Base-by-base conservation (phyloP, 352 stramenopile genomes). In the Phytophthora lateralis region DNA sequence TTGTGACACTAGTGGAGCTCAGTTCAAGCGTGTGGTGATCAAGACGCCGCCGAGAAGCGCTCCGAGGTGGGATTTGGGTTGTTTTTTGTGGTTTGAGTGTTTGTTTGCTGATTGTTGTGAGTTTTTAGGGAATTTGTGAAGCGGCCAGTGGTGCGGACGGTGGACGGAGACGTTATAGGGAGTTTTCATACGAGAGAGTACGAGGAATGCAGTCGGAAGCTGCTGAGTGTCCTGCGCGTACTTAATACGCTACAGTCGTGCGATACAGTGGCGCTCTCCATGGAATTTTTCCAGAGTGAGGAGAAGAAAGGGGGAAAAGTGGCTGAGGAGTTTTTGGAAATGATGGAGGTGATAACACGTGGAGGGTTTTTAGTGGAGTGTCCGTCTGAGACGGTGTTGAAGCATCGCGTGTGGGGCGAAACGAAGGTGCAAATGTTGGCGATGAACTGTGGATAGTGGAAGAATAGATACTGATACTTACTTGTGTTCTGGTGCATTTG, bases 181-280 rank as follows among this genome's bases (percentile, higher is more conserved):
- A 67, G 66, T 2, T 92, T 91, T 44, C 75, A 86, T 21, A 68
- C 71, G 0, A 67, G 55, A 21, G 56, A 69, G 30, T 94, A 89
- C 32, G 59, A 79, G 14, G 67, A 78, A 4, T 69, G 58, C 15
- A 85, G 80, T 51, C 21, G 3, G 14, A 45, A 60, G 18, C 30
- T 93, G 45, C 18, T 82, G 30, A 32, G 55, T 12, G 55, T 60
- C 24, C 45, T 92, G 38, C 62, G 65, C 39, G 62, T 91, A 18
- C 67, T 91, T 21, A 95, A 95, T 51, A 75, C 78, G 11, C 54
- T 73, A 34, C 73, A 86, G 32, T 91, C 81, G 15, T 95, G 86
- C 41, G 86, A 95, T 52, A 90, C 84, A 0, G 50, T 93, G 38
- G 64, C 67, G 32, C 60, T 88, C 11, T 78, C 72, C 14, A 73